Evolutionary conservation across 2,329 filamentous ascomycete genomes (phyloP).

Genomic region (Blastomyces parvus): DNA sequence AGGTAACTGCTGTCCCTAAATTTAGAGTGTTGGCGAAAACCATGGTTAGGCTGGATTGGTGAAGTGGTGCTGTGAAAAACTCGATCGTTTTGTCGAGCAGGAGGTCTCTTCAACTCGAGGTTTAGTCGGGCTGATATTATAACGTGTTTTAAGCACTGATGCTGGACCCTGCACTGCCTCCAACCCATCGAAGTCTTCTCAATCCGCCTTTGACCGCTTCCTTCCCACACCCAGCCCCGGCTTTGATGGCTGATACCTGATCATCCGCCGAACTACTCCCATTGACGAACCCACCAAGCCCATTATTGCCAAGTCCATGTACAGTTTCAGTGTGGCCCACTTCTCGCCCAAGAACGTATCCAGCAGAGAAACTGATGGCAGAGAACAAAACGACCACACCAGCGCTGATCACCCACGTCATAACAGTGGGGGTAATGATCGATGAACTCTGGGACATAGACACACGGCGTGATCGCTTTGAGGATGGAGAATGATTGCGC

Average conservation of each 20-base stretch:
- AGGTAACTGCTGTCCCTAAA: neutral
- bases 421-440: constrained; percentile 48
- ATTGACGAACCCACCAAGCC: constrained; percentile 21
- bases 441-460: constrained; percentile 25
- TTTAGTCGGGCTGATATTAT: neutral
- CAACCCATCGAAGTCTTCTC: constrained; percentile 36
- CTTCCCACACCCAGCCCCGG: constrained; percentile 34
- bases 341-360: constrained; percentile 53
- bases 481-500: constrained; percentile 34
- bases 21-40: neutral
- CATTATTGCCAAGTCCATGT: constrained; percentile 20
- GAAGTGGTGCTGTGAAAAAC: neutral
- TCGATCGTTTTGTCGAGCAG: neutral
- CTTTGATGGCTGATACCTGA: constrained; percentile 21
- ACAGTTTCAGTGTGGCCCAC: constrained; percentile 45
- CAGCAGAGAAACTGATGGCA: constrained; percentile 55
- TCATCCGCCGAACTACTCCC: constrained; percentile 16
- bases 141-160: constrained; percentile 25
- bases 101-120: neutral
- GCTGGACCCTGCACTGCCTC: constrained; percentile 29
- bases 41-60: neutral
- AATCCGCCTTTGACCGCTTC: constrained; percentile 39
- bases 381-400: constrained; percentile 56
- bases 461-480: constrained; percentile 29
- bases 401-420: constrained; percentile 57